These are phyloP conservation scores for Fusarium sterilihyphosum DNA, from an alignment of 2,329 filamentous ascomycete species.

Conservation along the genomic window DNA sequence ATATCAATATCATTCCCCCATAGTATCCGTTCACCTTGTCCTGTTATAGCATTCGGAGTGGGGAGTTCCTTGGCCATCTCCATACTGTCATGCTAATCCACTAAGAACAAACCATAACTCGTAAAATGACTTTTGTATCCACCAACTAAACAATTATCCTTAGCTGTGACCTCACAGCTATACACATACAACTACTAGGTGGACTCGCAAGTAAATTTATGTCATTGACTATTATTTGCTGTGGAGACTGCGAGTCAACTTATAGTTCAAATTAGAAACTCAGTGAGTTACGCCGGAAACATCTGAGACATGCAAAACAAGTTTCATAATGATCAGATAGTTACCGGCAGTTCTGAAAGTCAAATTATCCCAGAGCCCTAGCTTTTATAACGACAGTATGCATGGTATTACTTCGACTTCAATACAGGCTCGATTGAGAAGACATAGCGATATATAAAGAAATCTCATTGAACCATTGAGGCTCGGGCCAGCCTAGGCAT, in stretches of 20 bases:
- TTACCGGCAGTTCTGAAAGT: neutral
- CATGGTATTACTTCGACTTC: neutral
- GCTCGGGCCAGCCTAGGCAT: neutral
- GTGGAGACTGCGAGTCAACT: neutral
- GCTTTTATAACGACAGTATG: neutral
- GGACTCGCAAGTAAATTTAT: neutral
- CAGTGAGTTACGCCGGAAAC: neutral
- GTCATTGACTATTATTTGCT: neutral
- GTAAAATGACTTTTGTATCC: constrained; percentile 20
- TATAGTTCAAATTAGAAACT: neutral
- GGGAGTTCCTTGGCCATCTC: constrained; percentile 8
- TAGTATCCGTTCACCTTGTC: constrained; percentile 4
- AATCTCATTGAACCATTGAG: neutral
- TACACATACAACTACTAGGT: too few relatives aligned
- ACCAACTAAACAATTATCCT: constrained; percentile 7
- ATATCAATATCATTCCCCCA: neutral
- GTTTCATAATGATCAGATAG: neutral
- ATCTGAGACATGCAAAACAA: neutral
- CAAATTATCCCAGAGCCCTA: neutral
- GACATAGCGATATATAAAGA: neutral
- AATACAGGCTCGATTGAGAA: neutral
- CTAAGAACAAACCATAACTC: neutral
- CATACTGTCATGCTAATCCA: constrained; percentile 11
- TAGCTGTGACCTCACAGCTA: neutral
- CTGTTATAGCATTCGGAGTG: constrained; percentile 10